Percentiles rank a stretch among this genome's conserved stretches.
These are phyloP conservation scores for Cercospora brassicicola DNA, from an alignment of 2,329 filamentous ascomycete genomes.

Conservation along the genomic window DNA sequence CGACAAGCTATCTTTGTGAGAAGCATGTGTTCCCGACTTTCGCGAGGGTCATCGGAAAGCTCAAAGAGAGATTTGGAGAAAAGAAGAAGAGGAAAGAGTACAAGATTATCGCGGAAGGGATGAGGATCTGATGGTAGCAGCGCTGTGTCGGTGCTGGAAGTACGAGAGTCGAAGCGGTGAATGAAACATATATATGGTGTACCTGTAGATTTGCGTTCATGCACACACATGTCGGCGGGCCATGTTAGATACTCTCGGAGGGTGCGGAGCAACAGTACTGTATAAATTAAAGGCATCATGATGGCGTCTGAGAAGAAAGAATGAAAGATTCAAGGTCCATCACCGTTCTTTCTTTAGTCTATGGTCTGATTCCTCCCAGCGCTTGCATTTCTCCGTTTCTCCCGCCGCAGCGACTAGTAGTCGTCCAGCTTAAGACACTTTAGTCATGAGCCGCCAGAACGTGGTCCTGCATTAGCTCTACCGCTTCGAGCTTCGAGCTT, in stretches of 20 bases:
- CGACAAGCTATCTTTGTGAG: slow-evolving; percentile 70
- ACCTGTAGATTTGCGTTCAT: neutral
- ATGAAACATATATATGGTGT: neutral
- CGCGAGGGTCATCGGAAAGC: slow-evolving; percentile 64
- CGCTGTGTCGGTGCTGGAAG: neutral
- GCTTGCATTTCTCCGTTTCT: neutral
- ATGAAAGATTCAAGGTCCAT: too few species aligned
- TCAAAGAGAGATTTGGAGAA: slow-evolving; percentile 58
- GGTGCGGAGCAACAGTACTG: neutral
- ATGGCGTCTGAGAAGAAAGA: neutral
- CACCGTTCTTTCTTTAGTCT: neutral
- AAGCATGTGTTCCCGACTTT: slow-evolving; percentile 67
- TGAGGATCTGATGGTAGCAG: slow-evolving; percentile 28
- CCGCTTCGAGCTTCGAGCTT: neutral
- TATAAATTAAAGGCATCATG: neutral
- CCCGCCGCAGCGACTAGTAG: neutral
- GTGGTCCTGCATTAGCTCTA: neutral
- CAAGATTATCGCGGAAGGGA: slow-evolving; percentile 73
- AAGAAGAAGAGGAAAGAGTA: slow-evolving; percentile 84
- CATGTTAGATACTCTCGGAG: neutral
- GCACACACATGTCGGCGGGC: neutral
- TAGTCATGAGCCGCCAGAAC: neutral
- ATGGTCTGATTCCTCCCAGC: neutral
- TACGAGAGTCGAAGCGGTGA: neutral
- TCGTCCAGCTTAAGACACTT: neutral